A percentile compares a stretch with the other conserved stretches of the same genome.
Conservation (phyloP, 495 filamentous ascomycete genomes). For the Talaromyces borbonicus region DNA sequence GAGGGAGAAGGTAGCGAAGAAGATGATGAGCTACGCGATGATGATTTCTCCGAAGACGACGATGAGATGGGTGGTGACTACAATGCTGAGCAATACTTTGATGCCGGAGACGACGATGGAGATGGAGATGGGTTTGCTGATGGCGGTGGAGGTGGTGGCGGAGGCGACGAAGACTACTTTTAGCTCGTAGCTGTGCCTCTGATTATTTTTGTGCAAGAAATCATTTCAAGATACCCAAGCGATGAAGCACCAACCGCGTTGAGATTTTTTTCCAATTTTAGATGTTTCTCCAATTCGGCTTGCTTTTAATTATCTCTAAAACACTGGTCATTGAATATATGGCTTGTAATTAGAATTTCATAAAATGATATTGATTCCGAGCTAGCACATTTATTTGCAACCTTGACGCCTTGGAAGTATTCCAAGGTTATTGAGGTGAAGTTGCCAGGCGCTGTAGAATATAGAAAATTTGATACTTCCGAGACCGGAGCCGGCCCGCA, state of each 20-base stretch:
- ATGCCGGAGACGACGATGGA: conserved; percentile 50
- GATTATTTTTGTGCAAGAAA: background rate
- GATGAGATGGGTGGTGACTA: conserved; percentile 51
- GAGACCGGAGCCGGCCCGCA: too few relatives aligned
- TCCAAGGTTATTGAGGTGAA: too few relatives aligned
- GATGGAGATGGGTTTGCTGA: conserved; percentile 41
- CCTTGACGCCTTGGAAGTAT: too few relatives aligned
- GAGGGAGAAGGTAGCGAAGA: conserved; percentile 33
- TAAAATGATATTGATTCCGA: too few relatives aligned
- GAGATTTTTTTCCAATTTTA: background rate
- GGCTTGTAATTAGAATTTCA: too few relatives aligned
- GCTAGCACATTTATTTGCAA: too few relatives aligned
- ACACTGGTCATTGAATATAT: too few relatives aligned
- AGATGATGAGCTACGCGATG: conserved; percentile 43
- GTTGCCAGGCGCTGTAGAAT: too few relatives aligned
- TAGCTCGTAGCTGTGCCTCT: background rate
- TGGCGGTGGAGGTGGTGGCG: conserved; percentile 37
- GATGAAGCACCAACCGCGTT: background rate
- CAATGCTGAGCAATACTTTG: conserved; percentile 58
- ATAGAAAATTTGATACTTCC: too few relatives aligned
- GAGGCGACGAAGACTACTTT: conserved; percentile 6
- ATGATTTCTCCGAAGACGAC: conserved; percentile 47
- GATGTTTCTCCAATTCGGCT: too few relatives aligned
- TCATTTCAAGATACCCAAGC: conserved; percentile 6
- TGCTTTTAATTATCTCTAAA: too few relatives aligned